Conservation (phyloP, 352 stramenopile genomes). For the Phytophthora hibernalis region DNA sequence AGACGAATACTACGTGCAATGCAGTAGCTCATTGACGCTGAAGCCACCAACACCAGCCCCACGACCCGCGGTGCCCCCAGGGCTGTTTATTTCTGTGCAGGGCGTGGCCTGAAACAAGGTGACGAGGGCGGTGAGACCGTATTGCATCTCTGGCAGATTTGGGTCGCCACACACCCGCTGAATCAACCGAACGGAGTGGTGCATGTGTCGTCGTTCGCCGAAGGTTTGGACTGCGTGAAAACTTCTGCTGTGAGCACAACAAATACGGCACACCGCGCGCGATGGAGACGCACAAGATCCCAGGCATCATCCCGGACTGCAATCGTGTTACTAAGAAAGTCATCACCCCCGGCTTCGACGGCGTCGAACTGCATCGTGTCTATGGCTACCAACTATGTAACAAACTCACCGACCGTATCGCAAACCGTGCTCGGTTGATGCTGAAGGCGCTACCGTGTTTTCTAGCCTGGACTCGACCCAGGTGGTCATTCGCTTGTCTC, state of each 20-base stretch:
- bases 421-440: conserved; percentile 80
- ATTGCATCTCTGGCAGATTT: conserved; percentile 88
- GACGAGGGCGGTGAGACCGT: conserved; percentile 76
- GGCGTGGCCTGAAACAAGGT: conserved; percentile 61
- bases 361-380: conserved; percentile 38
- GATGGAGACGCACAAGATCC: conserved; percentile 81
- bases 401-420: conserved; percentile 46
- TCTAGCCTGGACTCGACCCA: conserved; percentile 43
- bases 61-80: conserved; percentile 45
- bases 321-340: conserved; percentile 38
- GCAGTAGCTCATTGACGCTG: conserved; percentile 67
- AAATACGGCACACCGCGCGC: conserved; percentile 60
- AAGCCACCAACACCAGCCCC: conserved; percentile 62
- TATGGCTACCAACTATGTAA: conserved; percentile 43
- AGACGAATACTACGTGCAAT: conserved; percentile 70
- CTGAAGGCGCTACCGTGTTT: conserved; percentile 63
- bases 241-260: conserved; percentile 37
- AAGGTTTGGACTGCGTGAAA: conserved; percentile 37
- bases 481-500: conserved; percentile 51
- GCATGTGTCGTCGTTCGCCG: conserved; percentile 53
- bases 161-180: conserved; percentile 62
- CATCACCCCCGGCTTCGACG: conserved; percentile 34
- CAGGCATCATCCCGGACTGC: conserved; percentile 39
- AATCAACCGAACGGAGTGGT: conserved; percentile 57
- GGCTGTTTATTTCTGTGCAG: conserved; percentile 54